phyloP scores from a whole-genome alignment of 768 basidiomycete species.

The Coprinopsis cinerea region DNA sequence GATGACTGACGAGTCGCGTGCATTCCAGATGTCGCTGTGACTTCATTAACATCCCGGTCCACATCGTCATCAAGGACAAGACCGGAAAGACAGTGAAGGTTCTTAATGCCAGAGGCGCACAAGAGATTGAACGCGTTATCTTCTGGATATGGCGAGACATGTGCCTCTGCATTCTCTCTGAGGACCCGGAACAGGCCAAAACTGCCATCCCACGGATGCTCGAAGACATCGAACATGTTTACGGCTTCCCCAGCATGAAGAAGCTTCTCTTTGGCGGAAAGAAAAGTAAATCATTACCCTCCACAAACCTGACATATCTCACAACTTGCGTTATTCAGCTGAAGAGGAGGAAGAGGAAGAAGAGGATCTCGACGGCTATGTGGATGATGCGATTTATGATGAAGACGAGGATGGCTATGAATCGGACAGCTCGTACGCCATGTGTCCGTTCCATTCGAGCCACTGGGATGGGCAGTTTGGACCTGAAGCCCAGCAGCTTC shows the following conservation, averaged over 20 bases:
- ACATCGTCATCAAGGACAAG: conserved; percentile 38
- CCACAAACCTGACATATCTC: background rate
- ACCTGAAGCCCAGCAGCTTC: conserved; percentile 33
- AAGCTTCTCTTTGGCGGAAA: conserved; percentile 50
- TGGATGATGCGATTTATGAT: conserved; percentile 18
- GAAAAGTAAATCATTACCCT: conserved; percentile 33
- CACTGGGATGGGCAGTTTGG: conserved; percentile 49
- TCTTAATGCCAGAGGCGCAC: conserved; percentile 43
- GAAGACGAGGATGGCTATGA: too few species aligned
- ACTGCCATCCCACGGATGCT: conserved; percentile 46
- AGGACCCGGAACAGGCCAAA: conserved; percentile 23
- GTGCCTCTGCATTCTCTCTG: conserved; percentile 49
- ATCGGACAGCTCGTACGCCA: conserved; percentile 26
- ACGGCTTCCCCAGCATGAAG: conserved; percentile 49
- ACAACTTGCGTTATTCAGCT: conserved; percentile 8
- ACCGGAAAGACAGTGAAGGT: conserved; percentile 39
- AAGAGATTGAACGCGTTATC: conserved; percentile 37
- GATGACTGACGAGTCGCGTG: too few species aligned
- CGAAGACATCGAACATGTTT: conserved; percentile 45
- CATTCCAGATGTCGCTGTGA: conserved; percentile 59
- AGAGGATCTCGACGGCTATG: conserved; percentile 22
- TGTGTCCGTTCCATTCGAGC: conserved; percentile 31
- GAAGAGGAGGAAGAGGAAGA: conserved; percentile 24
- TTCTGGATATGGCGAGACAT: conserved; percentile 71
- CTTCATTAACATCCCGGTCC: conserved; percentile 39